A percentile compares a stretch with the other conserved stretches of the same genome.
Conservation (phyloP, 1,139 yeast genomes). For the Hansenula sp. region DNA sequence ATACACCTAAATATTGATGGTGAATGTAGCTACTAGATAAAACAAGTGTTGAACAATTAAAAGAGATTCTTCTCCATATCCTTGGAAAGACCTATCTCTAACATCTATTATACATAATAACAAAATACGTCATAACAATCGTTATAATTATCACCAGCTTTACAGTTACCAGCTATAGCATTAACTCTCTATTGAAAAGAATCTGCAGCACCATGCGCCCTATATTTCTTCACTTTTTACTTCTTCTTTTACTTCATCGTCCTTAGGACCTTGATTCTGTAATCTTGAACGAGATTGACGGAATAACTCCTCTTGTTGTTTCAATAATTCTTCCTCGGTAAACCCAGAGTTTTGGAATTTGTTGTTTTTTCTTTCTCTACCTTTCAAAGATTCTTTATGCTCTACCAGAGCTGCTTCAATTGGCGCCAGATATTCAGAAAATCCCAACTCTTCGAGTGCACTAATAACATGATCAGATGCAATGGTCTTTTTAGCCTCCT, state of each 20-base stretch:
- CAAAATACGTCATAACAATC: neutral
- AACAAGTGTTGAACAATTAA: neutral
- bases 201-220: neutral
- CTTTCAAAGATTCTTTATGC: constrained; percentile 82
- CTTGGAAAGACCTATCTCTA: neutral
- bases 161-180: neutral
- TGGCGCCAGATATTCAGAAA: constrained; percentile 77
- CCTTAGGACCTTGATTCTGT: constrained; percentile 38
- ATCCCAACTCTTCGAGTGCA: constrained; percentile 87
- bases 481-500: constrained; percentile 92
- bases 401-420: constrained; percentile 78
- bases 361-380: constrained; percentile 88
- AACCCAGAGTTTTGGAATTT: constrained; percentile 92
- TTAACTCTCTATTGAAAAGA: no score
- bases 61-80: neutral
- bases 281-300: constrained; percentile 81
- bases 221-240: constrained; percentile 10
- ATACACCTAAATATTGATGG: no score
- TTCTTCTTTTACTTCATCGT: constrained; percentile 33
- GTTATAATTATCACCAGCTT: neutral
- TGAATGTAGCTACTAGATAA: neutral
- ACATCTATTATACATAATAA: neutral
- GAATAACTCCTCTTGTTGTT: constrained; percentile 90
- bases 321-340: constrained; percentile 66
- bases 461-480: constrained; percentile 95